A percentile compares a stretch with the other conserved stretches of the same genome.
phyloP scores from a whole-genome alignment of 148 eudicot genomes.

The Polygonum maritimum region DNA sequence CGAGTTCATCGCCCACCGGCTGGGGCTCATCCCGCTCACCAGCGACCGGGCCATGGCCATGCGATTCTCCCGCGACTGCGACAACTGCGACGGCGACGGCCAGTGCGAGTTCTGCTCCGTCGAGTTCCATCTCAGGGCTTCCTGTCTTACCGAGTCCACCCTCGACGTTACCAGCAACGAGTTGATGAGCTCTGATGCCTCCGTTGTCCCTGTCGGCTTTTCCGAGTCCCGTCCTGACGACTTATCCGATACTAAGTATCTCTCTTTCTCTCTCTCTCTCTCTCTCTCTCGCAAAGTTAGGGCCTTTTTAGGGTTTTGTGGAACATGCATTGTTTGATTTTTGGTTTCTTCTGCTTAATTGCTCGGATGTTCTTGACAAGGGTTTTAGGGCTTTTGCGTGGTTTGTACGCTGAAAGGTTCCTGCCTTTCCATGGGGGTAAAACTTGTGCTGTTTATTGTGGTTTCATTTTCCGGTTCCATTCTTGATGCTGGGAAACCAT shows the following conservation, averaged over 20 bases:
- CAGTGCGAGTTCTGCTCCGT: slow-evolving; percentile 94
- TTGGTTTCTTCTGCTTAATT: neutral
- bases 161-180: slow-evolving; percentile 85
- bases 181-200: slow-evolving; percentile 58
- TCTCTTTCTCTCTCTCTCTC: neutral
- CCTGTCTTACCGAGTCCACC: slow-evolving; percentile 59
- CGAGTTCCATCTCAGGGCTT: slow-evolving; percentile 76
- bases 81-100: slow-evolving; percentile 92
- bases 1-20: slow-evolving; percentile 87
- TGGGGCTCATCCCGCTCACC: slow-evolving; percentile 77
- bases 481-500: neutral
- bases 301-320: neutral
- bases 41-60: slow-evolving; percentile 83
- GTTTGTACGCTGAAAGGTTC: neutral
- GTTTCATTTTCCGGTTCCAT: neutral
- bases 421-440: neutral
- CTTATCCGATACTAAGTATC: slow-evolving; percentile 31
- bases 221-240: slow-evolving; percentile 45
- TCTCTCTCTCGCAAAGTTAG: neutral
- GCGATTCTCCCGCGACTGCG: slow-evolving; percentile 93
- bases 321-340: neutral
- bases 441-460: neutral
- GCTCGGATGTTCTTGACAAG: neutral
- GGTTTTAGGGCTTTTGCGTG: neutral
- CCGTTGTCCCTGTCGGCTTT: slow-evolving; percentile 77